These are phyloP conservation scores for Citrus sp. DNA, from an alignment of 345 rosid genomes.

Conservation along the genomic window DNA sequence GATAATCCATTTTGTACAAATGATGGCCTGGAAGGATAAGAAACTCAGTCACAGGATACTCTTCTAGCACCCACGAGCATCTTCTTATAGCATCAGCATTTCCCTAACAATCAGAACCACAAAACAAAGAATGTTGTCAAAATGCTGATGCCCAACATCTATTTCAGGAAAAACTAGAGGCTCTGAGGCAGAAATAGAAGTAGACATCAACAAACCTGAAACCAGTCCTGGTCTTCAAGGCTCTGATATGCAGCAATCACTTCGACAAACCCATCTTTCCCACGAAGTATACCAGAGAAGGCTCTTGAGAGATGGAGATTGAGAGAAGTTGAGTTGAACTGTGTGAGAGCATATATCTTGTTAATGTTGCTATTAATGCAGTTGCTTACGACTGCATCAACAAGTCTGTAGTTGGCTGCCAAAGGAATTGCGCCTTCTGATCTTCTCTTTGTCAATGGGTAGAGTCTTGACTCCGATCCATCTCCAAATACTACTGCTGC, in stretches of 20 bases:
- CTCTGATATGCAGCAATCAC: slow-evolving; percentile 86
- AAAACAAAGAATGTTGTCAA: neutral
- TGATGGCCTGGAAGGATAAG: slow-evolving; percentile 82
- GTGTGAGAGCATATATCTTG: slow-evolving; percentile 82
- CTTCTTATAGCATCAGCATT: slow-evolving; percentile 88
- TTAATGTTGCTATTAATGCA: slow-evolving; percentile 81
- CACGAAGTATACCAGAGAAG: slow-evolving; percentile 52
- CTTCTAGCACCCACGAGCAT: slow-evolving; percentile 79
- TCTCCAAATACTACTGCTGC: slow-evolving; percentile 83
- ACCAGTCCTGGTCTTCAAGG: slow-evolving; percentile 70
- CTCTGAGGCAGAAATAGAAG: neutral
- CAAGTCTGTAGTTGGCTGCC: slow-evolving; percentile 69
- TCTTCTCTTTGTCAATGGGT: slow-evolving; percentile 75
- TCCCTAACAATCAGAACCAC: slow-evolving; percentile 39
- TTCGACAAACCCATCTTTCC: slow-evolving; percentile 65
- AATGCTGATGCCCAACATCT: neutral
- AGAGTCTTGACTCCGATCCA: slow-evolving; percentile 58
- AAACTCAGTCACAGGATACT: slow-evolving; percentile 65
- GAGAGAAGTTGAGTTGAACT: slow-evolving; percentile 83
- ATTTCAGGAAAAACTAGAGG: neutral
- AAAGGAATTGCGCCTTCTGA: slow-evolving; percentile 81
- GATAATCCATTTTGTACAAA: slow-evolving; percentile 85
- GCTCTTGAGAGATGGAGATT: slow-evolving; percentile 77
- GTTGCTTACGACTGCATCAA: slow-evolving; percentile 81
- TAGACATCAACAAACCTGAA: slow-evolving; percentile 46